Evolutionary conservation across 2,329 filamentous ascomycete species (phyloP).

Genomic region (Ceratocystis variospora): DNA sequence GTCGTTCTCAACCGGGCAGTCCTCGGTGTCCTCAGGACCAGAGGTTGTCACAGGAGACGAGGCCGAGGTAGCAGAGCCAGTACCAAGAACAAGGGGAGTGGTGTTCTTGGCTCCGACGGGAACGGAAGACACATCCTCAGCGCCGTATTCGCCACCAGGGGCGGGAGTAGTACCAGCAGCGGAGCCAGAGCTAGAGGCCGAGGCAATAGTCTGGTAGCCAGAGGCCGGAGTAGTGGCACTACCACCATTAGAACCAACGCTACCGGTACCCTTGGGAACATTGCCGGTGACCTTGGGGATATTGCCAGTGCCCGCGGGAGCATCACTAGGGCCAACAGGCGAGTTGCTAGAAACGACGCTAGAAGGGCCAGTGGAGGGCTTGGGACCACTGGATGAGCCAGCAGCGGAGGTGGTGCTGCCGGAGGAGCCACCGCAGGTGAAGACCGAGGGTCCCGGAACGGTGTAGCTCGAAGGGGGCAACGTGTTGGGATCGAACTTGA

Average conservation of each 20-base stretch:
- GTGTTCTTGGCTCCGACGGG: neutral
- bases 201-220: neutral
- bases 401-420: neutral
- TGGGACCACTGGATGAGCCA: neutral
- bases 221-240: neutral
- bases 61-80: conserved; percentile 5
- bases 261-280: neutral
- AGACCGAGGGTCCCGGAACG: conserved; percentile 23
- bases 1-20: conserved; percentile 14
- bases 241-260: neutral
- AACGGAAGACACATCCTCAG: neutral
- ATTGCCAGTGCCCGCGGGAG: neutral
- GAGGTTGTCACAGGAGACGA: conserved; percentile 4
- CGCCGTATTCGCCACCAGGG: neutral
- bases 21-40: neutral
- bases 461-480: conserved; percentile 22
- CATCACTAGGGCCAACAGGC: neutral
- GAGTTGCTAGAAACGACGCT: neutral
- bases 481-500: conserved; percentile 24
- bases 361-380: neutral
- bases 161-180: neutral
- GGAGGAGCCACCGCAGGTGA: conserved; percentile 24
- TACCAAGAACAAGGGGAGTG: neutral
- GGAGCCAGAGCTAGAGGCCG: neutral
- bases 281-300: too few species aligned